Percentiles rank a stretch among this genome's conserved stretches.
Evolutionary conservation across 2,329 filamentous ascomycete species (phyloP).

Genomic region (Botryotinia convoluta): DNA sequence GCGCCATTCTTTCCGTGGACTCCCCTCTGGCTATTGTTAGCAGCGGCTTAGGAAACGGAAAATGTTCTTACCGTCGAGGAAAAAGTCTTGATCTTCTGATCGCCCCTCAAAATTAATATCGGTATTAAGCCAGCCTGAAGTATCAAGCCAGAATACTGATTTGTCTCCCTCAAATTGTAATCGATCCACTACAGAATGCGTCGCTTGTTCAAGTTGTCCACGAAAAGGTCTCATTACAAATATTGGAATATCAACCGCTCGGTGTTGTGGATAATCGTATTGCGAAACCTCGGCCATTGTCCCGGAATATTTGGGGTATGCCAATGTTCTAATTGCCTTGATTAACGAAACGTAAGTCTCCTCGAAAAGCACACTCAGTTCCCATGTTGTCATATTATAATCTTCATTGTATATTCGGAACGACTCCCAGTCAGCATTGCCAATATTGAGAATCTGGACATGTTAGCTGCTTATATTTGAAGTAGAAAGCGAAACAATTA

Average conservation of each 20-base stretch:
- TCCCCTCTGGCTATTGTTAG: slow-evolving; percentile 25
- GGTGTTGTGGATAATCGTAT: slow-evolving; percentile 23
- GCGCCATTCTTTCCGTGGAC: slow-evolving; percentile 34
- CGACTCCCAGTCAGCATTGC: slow-evolving; percentile 37
- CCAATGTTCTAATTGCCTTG: slow-evolving; percentile 37
- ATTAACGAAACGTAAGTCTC: slow-evolving; percentile 40
- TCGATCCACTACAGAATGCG: slow-evolving; percentile 38
- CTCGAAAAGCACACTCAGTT: slow-evolving; percentile 36
- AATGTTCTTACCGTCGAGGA: slow-evolving; percentile 31
- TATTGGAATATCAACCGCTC: slow-evolving; percentile 38
- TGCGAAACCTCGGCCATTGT: slow-evolving; percentile 21
- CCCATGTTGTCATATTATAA: slow-evolving; percentile 37
- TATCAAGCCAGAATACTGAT: slow-evolving; percentile 42
- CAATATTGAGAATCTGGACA: slow-evolving; percentile 38
- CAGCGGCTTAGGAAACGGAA: background rate
- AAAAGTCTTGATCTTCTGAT: slow-evolving; percentile 35
- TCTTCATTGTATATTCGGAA: slow-evolving; percentile 34
- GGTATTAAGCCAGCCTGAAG: slow-evolving; percentile 41
- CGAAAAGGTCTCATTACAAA: slow-evolving; percentile 41
- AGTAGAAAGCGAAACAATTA: slow-evolving; percentile 19
- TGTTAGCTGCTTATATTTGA: background rate
- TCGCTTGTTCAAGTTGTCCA: slow-evolving; percentile 38
- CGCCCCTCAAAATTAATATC: slow-evolving; percentile 28
- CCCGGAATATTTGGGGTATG: slow-evolving; percentile 29
- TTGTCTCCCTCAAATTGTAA: slow-evolving; percentile 40